Conservation (phyloP, 2,329 filamentous ascomycete genomes). For the Lecanicillium sp. region DNA sequence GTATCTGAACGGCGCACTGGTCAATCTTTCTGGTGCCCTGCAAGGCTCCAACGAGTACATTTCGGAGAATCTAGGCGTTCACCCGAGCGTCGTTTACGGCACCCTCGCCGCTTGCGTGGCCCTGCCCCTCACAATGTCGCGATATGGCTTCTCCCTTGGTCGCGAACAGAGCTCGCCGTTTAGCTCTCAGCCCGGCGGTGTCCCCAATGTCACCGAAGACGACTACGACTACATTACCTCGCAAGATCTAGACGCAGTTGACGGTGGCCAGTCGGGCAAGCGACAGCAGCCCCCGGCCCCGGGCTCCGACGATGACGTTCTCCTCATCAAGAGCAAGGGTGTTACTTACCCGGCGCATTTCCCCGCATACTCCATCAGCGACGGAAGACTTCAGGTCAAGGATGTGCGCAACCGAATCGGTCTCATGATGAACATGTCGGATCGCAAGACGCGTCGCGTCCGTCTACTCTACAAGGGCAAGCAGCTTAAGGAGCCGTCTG, state of each 20-base stretch:
- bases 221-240: constrained; percentile 81
- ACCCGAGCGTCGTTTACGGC: constrained; percentile 40
- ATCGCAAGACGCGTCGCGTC: constrained; percentile 41
- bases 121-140: constrained; percentile 44
- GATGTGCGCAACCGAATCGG: constrained; percentile 62
- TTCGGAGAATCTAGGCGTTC: constrained; percentile 40
- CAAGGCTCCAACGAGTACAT: constrained; percentile 43
- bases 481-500: constrained; percentile 56
- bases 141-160: constrained; percentile 40
- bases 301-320: constrained; percentile 55
- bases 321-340: constrained; percentile 61
- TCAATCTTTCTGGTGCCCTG: constrained; percentile 39
- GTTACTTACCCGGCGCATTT: constrained; percentile 63
- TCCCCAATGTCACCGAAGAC: constrained; percentile 60
- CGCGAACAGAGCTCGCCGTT: constrained; percentile 45
- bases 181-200: constrained; percentile 35
- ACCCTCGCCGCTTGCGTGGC: constrained; percentile 41
- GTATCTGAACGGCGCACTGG: constrained; percentile 46
- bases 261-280: constrained; percentile 29
- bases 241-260: constrained; percentile 49
- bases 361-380: constrained; percentile 65
- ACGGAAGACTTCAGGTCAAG: constrained; percentile 59
- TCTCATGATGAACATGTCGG: constrained; percentile 54
- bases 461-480: constrained; percentile 68
- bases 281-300: constrained; percentile 22